Percentiles rank a stretch among this genome's conserved stretches.
Evolutionary conservation across 2,329 filamentous ascomycete genomes (phyloP).

Genomic region (Emmonsiellopsis sp.): DNA sequence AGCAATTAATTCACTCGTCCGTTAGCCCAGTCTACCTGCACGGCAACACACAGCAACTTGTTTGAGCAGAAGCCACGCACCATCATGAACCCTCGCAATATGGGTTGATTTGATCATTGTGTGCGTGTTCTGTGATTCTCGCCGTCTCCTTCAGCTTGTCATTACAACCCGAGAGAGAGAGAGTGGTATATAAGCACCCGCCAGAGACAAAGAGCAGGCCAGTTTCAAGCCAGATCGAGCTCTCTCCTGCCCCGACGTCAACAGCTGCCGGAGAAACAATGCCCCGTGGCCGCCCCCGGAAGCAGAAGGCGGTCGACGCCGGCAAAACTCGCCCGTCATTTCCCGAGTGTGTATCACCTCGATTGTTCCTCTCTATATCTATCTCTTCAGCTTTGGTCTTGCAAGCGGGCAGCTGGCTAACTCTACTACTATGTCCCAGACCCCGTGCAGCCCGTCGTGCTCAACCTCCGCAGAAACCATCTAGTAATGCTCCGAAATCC

Average conservation of each 20-base stretch:
- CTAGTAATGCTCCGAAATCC: constrained; percentile 17
- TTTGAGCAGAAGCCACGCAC: constrained; percentile 6
- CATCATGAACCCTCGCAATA: constrained; percentile 88
- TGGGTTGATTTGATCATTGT: constrained; percentile 84
- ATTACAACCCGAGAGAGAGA: not conserved
- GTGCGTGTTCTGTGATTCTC: no score
- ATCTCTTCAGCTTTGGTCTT: no score
- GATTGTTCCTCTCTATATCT: not conserved
- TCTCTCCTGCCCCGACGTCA: not conserved
- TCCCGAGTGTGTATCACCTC: not conserved
- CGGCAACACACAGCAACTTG: not conserved
- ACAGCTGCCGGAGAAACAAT: constrained; percentile 19
- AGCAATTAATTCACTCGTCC: constrained; percentile 5
- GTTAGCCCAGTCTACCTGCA: not conserved
- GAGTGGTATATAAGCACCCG: not conserved
- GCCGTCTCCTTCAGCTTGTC: not conserved
- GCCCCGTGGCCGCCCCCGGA: constrained; percentile 14
- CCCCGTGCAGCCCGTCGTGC: constrained; percentile 13
- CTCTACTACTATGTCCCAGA: constrained; percentile 16
- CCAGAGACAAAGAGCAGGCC: not conserved
- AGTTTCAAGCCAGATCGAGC: constrained; percentile 5
- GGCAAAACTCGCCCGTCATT: constrained; percentile 8
- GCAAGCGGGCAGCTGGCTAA: not conserved
- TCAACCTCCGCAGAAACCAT: constrained; percentile 16
- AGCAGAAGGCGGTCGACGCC: constrained; percentile 9